Base-by-base conservation (phyloP, 2,329 filamentous ascomycete genomes). In the Pseudogymnoascus sp. region DNA sequence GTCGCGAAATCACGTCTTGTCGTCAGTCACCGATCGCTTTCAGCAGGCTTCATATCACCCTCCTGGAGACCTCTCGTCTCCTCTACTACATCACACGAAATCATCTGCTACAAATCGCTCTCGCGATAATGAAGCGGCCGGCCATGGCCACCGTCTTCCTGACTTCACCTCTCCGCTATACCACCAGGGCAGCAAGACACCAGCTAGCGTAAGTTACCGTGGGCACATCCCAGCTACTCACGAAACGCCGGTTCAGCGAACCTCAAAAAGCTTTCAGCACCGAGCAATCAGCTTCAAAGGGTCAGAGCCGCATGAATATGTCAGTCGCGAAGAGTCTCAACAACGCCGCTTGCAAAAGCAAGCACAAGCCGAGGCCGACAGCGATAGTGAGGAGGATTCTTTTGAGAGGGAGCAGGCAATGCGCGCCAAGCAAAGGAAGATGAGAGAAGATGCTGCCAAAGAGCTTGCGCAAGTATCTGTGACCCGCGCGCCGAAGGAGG, bases 391-490 rank as follows among this genome's bases (percentile, higher is more conserved):
- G 5, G 49, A 56, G 28, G 49, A 56, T 36, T 36, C 49, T 3
- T 56, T 56, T 4, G 49, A 56, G 28, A 56, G 49, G 1, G 49
- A 56, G 9, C 49, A 56, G 36, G 49, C 49, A 3, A 21, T 56
- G 7, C 49, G 49, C 9, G 49, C 49, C 5, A 56, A 14, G 11
- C 49, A 56, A 21, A 56, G 16, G 28, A 56, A 56, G 36, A 56
- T 56, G 28, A 34, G 49, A 21, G 49, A 56, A 16, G 49, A 56
- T 18, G 49, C 49, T 56, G 49, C 49, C 28, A 56, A 56, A 56
- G 49, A 56, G 49, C 49, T 56, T 56, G 49, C 49, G 4, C 49
- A 56, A 36, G 49, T 56, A 56, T 56, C 49, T 3, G 49, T 56
- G 8, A 56, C 28, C 5, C 49, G 28, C 1, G 9, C 28, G n/a